phyloP scores from a whole-genome alignment of 2,329 filamentous ascomycete genomes.

The Sporothrix variecibatus region DNA sequence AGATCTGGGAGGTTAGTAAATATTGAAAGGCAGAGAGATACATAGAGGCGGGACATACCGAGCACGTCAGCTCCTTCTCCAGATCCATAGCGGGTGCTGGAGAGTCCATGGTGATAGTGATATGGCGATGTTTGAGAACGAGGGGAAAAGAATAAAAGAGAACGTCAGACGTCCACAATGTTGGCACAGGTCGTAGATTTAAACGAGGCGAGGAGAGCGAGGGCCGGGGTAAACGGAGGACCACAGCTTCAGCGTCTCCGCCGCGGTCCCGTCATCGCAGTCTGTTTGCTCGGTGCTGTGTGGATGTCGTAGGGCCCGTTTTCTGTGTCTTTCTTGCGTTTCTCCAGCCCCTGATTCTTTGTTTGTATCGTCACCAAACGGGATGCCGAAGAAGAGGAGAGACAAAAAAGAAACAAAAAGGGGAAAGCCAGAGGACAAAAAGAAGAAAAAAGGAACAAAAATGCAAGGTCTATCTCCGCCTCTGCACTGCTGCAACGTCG shows the following conservation, averaged over 20 bases:
- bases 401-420: background rate
- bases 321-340: background rate
- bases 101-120: slow-evolving; percentile 47
- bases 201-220: background rate
- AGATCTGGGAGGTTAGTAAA: slow-evolving; percentile 65
- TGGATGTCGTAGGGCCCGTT: background rate
- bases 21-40: slow-evolving; percentile 15
- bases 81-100: slow-evolving; percentile 64
- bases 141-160: background rate
- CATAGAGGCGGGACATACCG: slow-evolving; percentile 60
- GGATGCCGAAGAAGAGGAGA: background rate
- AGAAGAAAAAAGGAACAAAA: background rate
- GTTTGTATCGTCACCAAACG: slow-evolving; percentile 7
- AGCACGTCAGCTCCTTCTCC: slow-evolving; percentile 93
- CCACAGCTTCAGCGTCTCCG: slow-evolving; percentile 17
- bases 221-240: slow-evolving; percentile 20
- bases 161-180: background rate
- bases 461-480: background rate
- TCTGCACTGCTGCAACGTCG: background rate
- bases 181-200: background rate
- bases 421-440: background rate
- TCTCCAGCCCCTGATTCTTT: slow-evolving; percentile 7
- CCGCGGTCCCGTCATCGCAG: slow-evolving; percentile 13
- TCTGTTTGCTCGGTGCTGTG: background rate
- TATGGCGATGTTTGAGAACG: background rate